Evolutionary conservation across 331 rosid genomes (phyloP).

Genomic region (Rhamnella rubrinervis): DNA sequence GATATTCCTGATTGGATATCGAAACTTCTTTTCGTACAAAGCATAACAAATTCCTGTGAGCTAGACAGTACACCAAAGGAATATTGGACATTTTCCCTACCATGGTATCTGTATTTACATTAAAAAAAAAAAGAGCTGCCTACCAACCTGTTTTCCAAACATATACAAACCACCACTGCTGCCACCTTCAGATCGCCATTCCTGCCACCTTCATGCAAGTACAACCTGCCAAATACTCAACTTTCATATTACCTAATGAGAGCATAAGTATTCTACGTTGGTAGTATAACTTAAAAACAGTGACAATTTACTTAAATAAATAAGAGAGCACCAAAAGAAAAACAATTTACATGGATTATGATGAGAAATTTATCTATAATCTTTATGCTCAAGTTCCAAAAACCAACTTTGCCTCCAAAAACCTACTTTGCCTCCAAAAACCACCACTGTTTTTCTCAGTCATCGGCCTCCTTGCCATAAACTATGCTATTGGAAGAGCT

Average conservation of each 20-base stretch:
- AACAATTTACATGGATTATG: not conserved
- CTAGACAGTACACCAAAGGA: too few relatives aligned
- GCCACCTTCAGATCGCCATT: constrained; percentile 4
- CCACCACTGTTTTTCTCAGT: constrained; percentile 35
- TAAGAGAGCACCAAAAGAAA: not conserved
- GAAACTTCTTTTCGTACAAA: not conserved
- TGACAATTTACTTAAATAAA: not conserved
- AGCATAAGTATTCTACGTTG: constrained; percentile 19
- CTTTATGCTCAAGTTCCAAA: not conserved
- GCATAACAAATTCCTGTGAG: too few relatives aligned
- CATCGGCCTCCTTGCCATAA: constrained; percentile 47
- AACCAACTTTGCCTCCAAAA: constrained; percentile 13
- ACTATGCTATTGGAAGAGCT: constrained; percentile 66
- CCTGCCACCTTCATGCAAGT: constrained; percentile 7
- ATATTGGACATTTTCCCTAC: too few relatives aligned
- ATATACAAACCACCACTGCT: constrained; percentile 14
- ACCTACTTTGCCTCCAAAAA: constrained; percentile 14
- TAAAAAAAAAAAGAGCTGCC: too few relatives aligned
- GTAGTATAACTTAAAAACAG: not conserved
- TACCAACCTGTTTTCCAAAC: too few relatives aligned
- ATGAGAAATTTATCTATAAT: not conserved
- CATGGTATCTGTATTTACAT: too few relatives aligned
- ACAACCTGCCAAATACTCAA: constrained; percentile 8
- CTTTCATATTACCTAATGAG: constrained; percentile 8
- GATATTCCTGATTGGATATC: too few relatives aligned